A percentile compares a stretch with the other conserved stretches of the same genome.
Evolutionary conservation across 1,284 basidiomycete genomes (phyloP).

Genomic region (Boletus hoseneyae): DNA sequence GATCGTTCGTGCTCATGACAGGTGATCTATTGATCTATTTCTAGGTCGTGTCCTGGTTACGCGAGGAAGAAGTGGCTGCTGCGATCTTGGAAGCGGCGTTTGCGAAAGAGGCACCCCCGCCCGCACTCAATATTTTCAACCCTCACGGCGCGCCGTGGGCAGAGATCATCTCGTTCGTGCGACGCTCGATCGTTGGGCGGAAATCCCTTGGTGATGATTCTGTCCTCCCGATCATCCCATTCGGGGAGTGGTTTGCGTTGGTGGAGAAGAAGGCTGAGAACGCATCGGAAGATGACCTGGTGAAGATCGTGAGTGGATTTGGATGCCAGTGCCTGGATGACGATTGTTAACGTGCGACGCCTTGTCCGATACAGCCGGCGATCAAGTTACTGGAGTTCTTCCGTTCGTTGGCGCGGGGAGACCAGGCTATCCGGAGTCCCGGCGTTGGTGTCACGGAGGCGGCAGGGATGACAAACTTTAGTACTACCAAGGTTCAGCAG

Average conservation of each 20-base stretch:
- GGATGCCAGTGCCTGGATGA: neutral
- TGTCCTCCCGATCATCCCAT: slow-evolving; percentile 22
- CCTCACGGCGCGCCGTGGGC: slow-evolving; percentile 19
- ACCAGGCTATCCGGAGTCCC: slow-evolving; percentile 5
- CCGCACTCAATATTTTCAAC: slow-evolving; percentile 25
- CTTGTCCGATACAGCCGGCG: slow-evolving; percentile 18
- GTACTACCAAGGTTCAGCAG: slow-evolving; percentile 15
- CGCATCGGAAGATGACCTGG: slow-evolving; percentile 16
- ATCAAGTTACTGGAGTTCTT: slow-evolving; percentile 32
- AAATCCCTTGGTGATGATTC: slow-evolving; percentile 1
- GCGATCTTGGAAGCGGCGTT: slow-evolving; percentile 21
- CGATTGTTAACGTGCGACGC: neutral
- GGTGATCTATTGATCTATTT: too few species aligned
- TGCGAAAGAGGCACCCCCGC: slow-evolving; percentile 1
- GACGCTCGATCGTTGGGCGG: slow-evolving; percentile 3
- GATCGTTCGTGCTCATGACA: neutral
- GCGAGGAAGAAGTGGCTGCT: slow-evolving; percentile 19
- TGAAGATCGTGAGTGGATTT: slow-evolving; percentile 21
- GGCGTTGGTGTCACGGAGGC: slow-evolving; percentile 12
- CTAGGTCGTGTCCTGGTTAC: slow-evolving; percentile 26
- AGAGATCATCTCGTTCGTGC: slow-evolving; percentile 14
- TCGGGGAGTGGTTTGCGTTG: slow-evolving; percentile 24
- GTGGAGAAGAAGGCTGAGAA: slow-evolving; percentile 21
- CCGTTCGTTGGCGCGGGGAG: slow-evolving; percentile 17
- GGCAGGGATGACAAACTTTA: slow-evolving; percentile 18